phyloP scores from a whole-genome alignment of 2,329 filamentous ascomycete species.

The Akanthomyces uredinophilus region DNA sequence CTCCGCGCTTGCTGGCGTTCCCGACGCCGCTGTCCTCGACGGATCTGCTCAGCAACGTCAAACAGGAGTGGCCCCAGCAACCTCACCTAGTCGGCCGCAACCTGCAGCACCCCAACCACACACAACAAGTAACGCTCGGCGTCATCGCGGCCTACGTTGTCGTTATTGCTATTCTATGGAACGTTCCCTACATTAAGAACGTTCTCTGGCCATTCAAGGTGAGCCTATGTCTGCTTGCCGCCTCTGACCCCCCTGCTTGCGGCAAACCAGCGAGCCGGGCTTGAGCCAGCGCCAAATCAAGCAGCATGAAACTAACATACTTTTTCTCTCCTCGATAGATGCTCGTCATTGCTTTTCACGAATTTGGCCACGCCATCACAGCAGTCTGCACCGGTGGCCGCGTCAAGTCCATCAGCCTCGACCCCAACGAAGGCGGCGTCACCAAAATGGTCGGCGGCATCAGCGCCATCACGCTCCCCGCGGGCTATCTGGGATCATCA shows the following conservation, averaged over 20 bases:
- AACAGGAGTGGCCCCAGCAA: background rate
- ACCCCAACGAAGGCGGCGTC: slow-evolving; percentile 73
- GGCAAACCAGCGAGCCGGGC: no score
- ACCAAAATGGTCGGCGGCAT: slow-evolving; percentile 72
- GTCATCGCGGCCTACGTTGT: slow-evolving; percentile 69
- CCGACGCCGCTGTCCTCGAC: background rate
- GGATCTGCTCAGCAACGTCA: background rate
- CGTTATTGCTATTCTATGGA: slow-evolving; percentile 72
- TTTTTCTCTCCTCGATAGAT: slow-evolving; percentile 49
- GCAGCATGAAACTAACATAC: background rate
- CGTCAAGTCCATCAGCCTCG: slow-evolving; percentile 69
- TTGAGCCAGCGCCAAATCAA: background rate
- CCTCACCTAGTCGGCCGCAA: slow-evolving; percentile 42
- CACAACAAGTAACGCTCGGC: slow-evolving; percentile 65
- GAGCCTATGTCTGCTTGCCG: slow-evolving; percentile 15
- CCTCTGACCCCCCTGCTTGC: no score
- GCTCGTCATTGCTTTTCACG: slow-evolving; percentile 79
- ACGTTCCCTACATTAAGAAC: slow-evolving; percentile 69
- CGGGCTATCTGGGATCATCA: slow-evolving; percentile 72
- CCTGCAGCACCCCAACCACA: slow-evolving; percentile 56
- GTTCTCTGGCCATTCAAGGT: slow-evolving; percentile 79
- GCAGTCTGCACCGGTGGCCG: slow-evolving; percentile 67
- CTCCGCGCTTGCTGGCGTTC: background rate
- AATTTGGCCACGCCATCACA: slow-evolving; percentile 70
- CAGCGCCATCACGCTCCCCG: slow-evolving; percentile 65